phyloP scores from a whole-genome alignment of 139 green algal genomes.

The Chlorella sp. region DNA sequence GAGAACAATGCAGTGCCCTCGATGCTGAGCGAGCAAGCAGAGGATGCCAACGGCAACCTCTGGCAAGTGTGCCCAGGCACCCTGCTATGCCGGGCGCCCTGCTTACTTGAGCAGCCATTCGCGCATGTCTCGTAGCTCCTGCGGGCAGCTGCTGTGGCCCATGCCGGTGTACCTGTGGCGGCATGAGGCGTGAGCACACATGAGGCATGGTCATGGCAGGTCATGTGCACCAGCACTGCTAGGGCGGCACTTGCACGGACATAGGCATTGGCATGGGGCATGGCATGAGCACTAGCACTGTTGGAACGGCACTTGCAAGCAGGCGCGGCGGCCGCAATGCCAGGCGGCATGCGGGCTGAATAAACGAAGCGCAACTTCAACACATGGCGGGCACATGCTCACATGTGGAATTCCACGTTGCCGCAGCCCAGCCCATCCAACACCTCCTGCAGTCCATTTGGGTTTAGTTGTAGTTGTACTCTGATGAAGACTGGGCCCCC shows the following conservation, averaged over 20 bases:
- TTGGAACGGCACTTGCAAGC: too few species aligned
- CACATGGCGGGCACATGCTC: not conserved
- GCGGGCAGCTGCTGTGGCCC: conserved; percentile 39
- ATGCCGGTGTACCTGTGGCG: conserved; percentile 46
- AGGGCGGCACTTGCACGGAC: too few species aligned
- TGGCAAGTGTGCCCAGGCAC: not conserved
- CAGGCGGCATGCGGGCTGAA: too few species aligned
- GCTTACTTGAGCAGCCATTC: conserved; percentile 35
- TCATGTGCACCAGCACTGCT: too few species aligned
- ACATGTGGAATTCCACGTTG: conserved; percentile 36
- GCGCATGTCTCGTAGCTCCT: conserved; percentile 48
- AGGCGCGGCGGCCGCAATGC: too few species aligned
- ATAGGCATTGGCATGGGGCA: too few species aligned
- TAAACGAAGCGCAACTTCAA: too few species aligned
- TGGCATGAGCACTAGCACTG: too few species aligned
- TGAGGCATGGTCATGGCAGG: too few species aligned
- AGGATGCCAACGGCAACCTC: not conserved
- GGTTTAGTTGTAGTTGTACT: too few species aligned
- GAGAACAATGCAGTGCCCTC: not conserved
- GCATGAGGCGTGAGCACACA: not conserved
- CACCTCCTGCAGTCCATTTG: conserved; percentile 7
- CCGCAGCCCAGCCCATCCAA: conserved; percentile 19
- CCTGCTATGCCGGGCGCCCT: not conserved
- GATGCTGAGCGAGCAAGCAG: not conserved
- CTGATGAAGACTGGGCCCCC: too few species aligned